Percentiles rank a stretch among this genome's conserved stretches.
Conservation (phyloP, 441 rosid species). For the Adansonia gregorii region DNA sequence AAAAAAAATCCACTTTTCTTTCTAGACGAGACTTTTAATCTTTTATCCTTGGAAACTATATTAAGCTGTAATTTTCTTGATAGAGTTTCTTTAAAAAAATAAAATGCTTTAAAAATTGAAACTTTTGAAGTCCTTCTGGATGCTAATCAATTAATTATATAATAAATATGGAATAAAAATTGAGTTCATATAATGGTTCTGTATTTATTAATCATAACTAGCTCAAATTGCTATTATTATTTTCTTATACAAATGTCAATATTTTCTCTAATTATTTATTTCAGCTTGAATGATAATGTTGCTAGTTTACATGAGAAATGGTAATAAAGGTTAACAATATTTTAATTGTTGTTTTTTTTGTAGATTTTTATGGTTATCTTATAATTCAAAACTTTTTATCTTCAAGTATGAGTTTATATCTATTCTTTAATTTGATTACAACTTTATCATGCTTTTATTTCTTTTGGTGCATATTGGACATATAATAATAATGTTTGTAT, state of each 20-base stretch:
- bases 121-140: neutral
- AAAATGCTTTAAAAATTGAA: slow-evolving; percentile 1
- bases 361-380: neutral
- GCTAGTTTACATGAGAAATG: neutral
- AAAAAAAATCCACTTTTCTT: neutral
- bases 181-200: neutral
- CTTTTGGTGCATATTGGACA: neutral
- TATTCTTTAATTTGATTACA: slow-evolving; percentile 11
- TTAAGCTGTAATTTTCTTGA: slow-evolving; percentile 12
- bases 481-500: neutral
- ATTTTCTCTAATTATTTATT: slow-evolving; percentile 10
- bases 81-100: neutral
- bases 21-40: neutral
- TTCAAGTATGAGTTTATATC: neutral
- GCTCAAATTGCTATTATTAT: neutral
- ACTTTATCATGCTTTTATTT: neutral
- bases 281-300: neutral
- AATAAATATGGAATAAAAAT: neutral
- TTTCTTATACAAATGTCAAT: neutral
- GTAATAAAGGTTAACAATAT: neutral
- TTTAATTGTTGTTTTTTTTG: slow-evolving; percentile 5
- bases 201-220: neutral
- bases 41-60: neutral
- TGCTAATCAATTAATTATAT: neutral
- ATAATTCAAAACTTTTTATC: neutral